These are phyloP conservation scores for Gossypium arboreum DNA, from an alignment of 345 rosid genomes.

Conservation along the genomic window DNA sequence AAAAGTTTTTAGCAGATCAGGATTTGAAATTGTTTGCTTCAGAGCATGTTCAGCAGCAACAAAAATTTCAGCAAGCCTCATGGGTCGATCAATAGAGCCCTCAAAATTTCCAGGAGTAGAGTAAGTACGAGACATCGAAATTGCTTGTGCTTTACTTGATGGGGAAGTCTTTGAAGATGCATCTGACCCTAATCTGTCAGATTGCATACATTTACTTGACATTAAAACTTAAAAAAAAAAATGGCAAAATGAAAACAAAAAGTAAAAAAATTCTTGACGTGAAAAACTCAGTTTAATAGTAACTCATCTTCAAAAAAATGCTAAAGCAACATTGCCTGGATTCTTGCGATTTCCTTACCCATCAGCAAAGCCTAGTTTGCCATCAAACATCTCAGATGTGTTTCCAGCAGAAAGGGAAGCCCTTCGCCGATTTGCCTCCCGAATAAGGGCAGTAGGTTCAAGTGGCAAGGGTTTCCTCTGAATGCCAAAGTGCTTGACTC, in stretches of 20 bases:
- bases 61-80: conserved; percentile 94
- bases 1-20: conserved; percentile 59
- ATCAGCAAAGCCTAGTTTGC: conserved; percentile 50
- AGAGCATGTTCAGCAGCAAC: conserved; percentile 94
- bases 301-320: not conserved
- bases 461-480: conserved; percentile 86
- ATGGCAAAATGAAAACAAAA: conserved; percentile 6
- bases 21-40: conserved; percentile 65
- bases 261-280: not conserved
- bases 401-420: conserved; percentile 99
- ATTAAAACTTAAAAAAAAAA: conserved; percentile 15
- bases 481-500: conserved; percentile 76
- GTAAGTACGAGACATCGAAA: conserved; percentile 62
- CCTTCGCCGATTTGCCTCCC: conserved; percentile 92
- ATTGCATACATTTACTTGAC: conserved; percentile 23
- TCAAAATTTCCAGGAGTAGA: conserved; percentile 87
- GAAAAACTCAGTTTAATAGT: not conserved
- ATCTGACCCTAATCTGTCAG: conserved; percentile 75
- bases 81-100: conserved; percentile 77
- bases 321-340: conserved; percentile 13
- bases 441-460: conserved; percentile 89
- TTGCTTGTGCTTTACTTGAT: conserved; percentile 37
- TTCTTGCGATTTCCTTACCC: conserved; percentile 52
- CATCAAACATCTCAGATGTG: conserved; percentile 60
- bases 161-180: conserved; percentile 42